Evolutionary conservation across 768 basidiomycete genomes (phyloP), one percentile per base, ranked within the genome.

Genomic region (Auriculariales sp.): DNA sequence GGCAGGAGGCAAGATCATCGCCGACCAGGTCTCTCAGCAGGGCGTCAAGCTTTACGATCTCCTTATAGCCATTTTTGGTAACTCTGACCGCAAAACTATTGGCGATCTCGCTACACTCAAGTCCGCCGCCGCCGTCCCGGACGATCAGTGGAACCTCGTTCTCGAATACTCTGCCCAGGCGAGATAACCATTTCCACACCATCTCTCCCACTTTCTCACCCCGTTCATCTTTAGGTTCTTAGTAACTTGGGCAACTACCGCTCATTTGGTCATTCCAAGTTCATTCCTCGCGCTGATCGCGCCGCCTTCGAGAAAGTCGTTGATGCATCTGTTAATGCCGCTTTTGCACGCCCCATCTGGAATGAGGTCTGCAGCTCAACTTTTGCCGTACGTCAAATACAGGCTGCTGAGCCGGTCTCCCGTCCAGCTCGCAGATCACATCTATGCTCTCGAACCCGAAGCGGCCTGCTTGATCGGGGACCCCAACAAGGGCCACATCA

Each of bases 241-340:
- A 75, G 73, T 60, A 80, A 81, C 59, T 68, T 82, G 29, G 72
- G 12, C 48, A 27, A 27, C 39, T 44, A 22, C 19, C 17, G 77
- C 61, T 74, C 71, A 2, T 92, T 92, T 54, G 89, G 89, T 1
- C 84, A 83, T 58, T 85, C 83, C 35, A 92, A 93, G 67, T 83
- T 93, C 55, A 60, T 89, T 45, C 88, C 90, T 19, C 81, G 90
- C 19, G 57, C 85, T 42, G 57, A 76, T 2, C 57, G 70, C 22
- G 71, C 67, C 14, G 78, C 75, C 56, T 89, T 93, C 58, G 74
- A 71, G 33, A 69, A 68, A 4, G 76, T 83, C 29, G 69, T 90
- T 15, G 62, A 68, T 17, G 67, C 70, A 5, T 87, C 83, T n/a
- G 66, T 67, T 9, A 81, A 82, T 53, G 70, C 73, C 3, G 57